These are phyloP conservation scores for Margaritispora aquatica DNA, from an alignment of 495 filamentous ascomycete species.

Conservation along the genomic window DNA sequence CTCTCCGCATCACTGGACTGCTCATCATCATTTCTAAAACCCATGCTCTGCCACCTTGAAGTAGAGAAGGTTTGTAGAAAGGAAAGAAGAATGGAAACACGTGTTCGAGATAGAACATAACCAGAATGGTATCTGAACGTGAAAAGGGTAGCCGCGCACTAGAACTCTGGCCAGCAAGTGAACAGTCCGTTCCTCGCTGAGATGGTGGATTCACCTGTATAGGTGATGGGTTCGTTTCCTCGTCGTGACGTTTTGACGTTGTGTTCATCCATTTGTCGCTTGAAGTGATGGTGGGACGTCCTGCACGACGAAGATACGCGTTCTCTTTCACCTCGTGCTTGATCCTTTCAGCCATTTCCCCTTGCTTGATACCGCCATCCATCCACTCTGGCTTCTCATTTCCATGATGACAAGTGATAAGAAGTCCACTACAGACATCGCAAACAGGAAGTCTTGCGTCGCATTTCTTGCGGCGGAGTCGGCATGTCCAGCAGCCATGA, in stretches of 20 bases:
- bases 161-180: conserved; percentile 10
- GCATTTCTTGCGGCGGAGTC: conserved; percentile 49
- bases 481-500: conserved; percentile 52
- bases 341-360: conserved; percentile 40
- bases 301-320: conserved; percentile 31
- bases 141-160: conserved; percentile 18
- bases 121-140: conserved; percentile 20
- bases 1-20: conserved; percentile 41
- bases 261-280: conserved; percentile 4
- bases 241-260: conserved; percentile 11
- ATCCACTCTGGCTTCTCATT: conserved; percentile 50
- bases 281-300: conserved; percentile 18
- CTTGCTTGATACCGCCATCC: conserved; percentile 43
- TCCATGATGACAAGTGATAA: conserved; percentile 42
- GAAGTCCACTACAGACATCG: conserved; percentile 35
- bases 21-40: conserved; percentile 43
- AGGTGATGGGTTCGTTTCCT: conserved; percentile 10
- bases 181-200: conserved; percentile 14
- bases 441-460: conserved; percentile 43
- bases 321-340: conserved; percentile 45
- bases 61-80: conserved; percentile 42
- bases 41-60: conserved; percentile 44
- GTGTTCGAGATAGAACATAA: conserved; percentile 47
- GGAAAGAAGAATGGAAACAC: conserved; percentile 48
- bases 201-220: conserved; percentile 1